Evolutionary conservation across 208 protist species (phyloP).

Genomic region (Entamoeba invadens): DNA sequence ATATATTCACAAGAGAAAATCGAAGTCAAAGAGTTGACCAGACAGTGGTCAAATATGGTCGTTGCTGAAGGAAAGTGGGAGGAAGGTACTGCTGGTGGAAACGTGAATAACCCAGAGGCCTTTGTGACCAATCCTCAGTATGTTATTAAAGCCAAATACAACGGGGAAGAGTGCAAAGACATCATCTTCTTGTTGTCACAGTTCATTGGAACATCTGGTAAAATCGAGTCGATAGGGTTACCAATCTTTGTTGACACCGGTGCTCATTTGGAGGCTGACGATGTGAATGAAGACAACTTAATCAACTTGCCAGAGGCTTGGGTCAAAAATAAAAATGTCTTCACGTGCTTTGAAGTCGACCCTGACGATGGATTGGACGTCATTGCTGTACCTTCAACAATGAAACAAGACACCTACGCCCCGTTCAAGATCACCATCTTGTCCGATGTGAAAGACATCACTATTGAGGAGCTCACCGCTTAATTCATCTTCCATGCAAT

Average conservation of each 20-base stretch:
- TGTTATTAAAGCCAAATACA: not conserved
- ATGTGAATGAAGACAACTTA: not conserved
- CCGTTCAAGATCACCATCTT: not conserved
- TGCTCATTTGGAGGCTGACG: not conserved
- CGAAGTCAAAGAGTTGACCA: not conserved
- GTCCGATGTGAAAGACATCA: not conserved
- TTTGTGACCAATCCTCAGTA: not conserved
- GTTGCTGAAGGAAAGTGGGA: not conserved
- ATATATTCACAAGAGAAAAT: not conserved
- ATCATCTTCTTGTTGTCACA: not conserved
- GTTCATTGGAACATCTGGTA: not conserved
- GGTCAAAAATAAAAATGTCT: not conserved
- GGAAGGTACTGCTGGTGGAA: not conserved
- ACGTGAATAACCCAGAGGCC: not conserved
- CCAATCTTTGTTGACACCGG: not conserved
- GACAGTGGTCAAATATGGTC: not conserved
- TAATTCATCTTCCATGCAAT: no score
- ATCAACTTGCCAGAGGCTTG: not conserved
- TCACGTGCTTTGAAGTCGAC: not conserved
- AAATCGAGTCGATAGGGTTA: not conserved
- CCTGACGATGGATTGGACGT: not conserved
- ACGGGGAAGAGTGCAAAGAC: not conserved
- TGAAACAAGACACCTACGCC: not conserved
- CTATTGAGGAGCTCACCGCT: not conserved
- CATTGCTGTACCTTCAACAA: not conserved